phyloP scores from a whole-genome alignment of 352 stramenopile genomes.

The Halophytophthora batemanensis region DNA sequence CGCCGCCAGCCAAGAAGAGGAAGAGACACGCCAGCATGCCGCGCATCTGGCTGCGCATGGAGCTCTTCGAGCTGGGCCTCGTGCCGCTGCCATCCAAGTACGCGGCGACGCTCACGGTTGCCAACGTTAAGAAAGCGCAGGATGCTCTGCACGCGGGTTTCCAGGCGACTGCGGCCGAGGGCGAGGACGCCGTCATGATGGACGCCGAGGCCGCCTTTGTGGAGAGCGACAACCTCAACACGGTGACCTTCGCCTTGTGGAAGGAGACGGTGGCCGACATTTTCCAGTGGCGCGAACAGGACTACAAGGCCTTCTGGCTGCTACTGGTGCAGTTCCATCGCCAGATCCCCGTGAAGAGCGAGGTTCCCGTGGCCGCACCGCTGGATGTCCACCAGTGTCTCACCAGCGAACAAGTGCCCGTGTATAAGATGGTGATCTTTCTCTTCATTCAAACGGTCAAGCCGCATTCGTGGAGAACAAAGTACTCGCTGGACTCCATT shows the following conservation, averaged over 20 bases:
- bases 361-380: constrained; percentile 17
- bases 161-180: constrained; percentile 14
- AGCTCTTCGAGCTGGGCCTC: constrained; percentile 84
- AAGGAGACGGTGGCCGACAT: constrained; percentile 53
- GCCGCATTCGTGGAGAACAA: constrained; percentile 66
- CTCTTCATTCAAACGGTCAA: constrained; percentile 82
- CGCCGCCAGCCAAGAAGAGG: constrained; percentile 35
- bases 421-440: constrained; percentile 79
- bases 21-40: constrained; percentile 38
- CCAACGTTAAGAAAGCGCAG: constrained; percentile 59
- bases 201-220: constrained; percentile 30
- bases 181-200: constrained; percentile 45
- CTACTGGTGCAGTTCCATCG: constrained; percentile 75
- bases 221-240: constrained; percentile 62
- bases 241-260: constrained; percentile 57
- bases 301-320: constrained; percentile 83
- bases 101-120: constrained; percentile 52
- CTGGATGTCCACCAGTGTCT: constrained; percentile 62
- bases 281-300: constrained; percentile 79
- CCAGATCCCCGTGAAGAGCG: constrained; percentile 47
- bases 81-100: constrained; percentile 74
- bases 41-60: constrained; percentile 77
- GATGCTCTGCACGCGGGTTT: constrained; percentile 46
- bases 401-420: constrained; percentile 43
- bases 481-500: constrained; percentile 75